phyloP scores from a whole-genome alignment of 2,329 filamentous ascomycete species.

The Fusarium decemcellulare region DNA sequence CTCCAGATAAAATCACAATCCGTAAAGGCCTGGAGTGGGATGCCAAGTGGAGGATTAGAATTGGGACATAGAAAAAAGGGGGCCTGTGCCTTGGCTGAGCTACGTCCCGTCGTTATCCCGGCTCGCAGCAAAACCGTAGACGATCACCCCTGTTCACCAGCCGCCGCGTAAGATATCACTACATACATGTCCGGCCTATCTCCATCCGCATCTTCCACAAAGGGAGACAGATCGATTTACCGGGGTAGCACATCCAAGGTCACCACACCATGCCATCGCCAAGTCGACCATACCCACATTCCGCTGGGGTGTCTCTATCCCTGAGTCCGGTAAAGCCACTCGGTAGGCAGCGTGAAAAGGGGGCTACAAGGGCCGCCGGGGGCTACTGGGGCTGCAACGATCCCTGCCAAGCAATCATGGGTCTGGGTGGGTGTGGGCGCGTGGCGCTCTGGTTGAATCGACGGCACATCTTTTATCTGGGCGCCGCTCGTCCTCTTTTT shows the following conservation, averaged over 20 bases:
- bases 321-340: background rate
- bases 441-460: constrained; percentile 39
- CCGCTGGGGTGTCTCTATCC: constrained; percentile 7
- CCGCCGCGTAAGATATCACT: constrained; percentile 2
- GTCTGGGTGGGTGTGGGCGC: constrained; percentile 17
- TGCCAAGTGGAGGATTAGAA: constrained; percentile 7
- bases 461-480: constrained; percentile 30
- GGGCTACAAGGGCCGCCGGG: constrained; percentile 21
- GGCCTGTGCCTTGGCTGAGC: background rate
- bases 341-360: background rate
- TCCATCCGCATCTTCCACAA: background rate
- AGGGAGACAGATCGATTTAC: background rate
- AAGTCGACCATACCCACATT: background rate
- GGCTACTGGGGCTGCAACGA: constrained; percentile 25
- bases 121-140: constrained; percentile 1
- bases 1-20: constrained; percentile 32
- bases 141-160: background rate
- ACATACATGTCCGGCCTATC: background rate
- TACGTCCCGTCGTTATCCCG: background rate
- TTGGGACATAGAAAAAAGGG: constrained; percentile 7
- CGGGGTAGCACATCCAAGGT: background rate
- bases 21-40: constrained; percentile 14
- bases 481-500: constrained; percentile 5
- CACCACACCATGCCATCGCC: background rate
- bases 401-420: constrained; percentile 16